A percentile compares a stretch with the other conserved stretches of the same genome.
Evolutionary conservation across 163 green algal genomes (phyloP).

Genomic region (Volvox carteri): DNA sequence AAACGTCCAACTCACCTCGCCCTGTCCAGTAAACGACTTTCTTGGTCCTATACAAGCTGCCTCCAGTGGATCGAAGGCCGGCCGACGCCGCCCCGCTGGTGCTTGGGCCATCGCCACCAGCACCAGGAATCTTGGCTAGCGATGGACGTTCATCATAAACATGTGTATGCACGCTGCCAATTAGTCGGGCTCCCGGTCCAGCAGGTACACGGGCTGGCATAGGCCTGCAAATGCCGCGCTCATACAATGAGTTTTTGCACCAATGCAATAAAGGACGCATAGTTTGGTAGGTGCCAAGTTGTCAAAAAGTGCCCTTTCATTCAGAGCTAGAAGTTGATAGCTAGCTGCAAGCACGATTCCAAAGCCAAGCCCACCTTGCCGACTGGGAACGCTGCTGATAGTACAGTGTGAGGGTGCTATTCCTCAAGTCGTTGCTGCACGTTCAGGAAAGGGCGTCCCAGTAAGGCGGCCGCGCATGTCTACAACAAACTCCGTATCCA

Average conservation of each 20-base stretch:
- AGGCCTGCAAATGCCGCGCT: constrained; percentile 25
- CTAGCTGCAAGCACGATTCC: neutral
- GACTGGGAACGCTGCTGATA: constrained; percentile 38
- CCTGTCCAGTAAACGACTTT: constrained; percentile 56
- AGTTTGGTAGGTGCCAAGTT: neutral
- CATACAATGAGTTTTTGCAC: too few relatives aligned
- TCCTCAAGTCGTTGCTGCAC: constrained; percentile 28
- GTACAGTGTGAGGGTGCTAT: constrained; percentile 39
- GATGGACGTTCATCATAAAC: constrained; percentile 51
- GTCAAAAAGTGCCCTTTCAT: neutral
- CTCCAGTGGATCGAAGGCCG: neutral
- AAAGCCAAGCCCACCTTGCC: constrained; percentile 29
- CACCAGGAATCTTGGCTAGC: neutral
- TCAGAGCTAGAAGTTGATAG: neutral
- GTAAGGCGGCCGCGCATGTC: neutral
- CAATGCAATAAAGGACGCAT: neutral
- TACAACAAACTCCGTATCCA: neutral
- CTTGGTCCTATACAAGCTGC: constrained; percentile 25
- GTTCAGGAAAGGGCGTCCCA: neutral
- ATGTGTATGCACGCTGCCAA: constrained; percentile 30
- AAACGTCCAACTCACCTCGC: constrained; percentile 8
- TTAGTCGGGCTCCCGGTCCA: constrained; percentile 9
- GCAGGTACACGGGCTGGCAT: constrained; percentile 23
- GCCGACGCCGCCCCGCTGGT: neutral
- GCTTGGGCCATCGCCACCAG: constrained; percentile 19